phyloP scores from a whole-genome alignment of 2,329 filamentous ascomycete genomes.

The Fusarium sambucinum region DNA sequence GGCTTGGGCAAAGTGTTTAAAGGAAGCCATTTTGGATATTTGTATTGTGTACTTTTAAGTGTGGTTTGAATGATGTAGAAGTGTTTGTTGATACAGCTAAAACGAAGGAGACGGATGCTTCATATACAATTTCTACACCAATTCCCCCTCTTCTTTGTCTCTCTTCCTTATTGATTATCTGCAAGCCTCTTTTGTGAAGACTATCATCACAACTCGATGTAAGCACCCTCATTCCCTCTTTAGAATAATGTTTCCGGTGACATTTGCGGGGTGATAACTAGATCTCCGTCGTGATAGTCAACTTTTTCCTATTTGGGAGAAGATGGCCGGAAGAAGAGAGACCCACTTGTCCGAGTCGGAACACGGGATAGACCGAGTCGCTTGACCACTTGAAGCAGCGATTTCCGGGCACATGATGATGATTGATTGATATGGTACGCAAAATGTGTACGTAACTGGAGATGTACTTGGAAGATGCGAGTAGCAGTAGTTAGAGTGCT shows the following conservation, averaged over 20 bases:
- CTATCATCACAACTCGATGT: not conserved
- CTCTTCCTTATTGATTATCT: not conserved
- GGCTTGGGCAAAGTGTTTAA: conserved; percentile 68
- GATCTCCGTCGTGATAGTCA: conserved; percentile 22
- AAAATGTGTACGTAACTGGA: not conserved
- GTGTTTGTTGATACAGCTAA: conserved; percentile 7
- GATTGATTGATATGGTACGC: not conserved
- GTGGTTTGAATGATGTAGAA: too few relatives aligned
- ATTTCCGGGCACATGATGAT: conserved; percentile 23
- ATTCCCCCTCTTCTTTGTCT: conserved; percentile 1
- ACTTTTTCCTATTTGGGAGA: conserved; percentile 39
- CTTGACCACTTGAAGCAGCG: conserved; percentile 32
- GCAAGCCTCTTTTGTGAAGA: not conserved
- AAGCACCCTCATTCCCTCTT: conserved; percentile 24
- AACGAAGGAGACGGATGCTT: conserved; percentile 15
- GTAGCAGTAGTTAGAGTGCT: not conserved
- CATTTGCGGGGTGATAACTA: conserved; percentile 20
- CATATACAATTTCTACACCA: conserved; percentile 20
- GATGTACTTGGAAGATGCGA: not conserved
- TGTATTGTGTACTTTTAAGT: too few relatives aligned
- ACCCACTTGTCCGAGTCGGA: conserved; percentile 3
- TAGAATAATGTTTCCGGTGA: conserved; percentile 32
- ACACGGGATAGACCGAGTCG: conserved; percentile 15
- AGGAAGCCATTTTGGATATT: conserved; percentile 52
- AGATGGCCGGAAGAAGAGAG: conserved; percentile 27